These are phyloP conservation scores for Ogataea zsoltii DNA, from an alignment of 805 yeast species.

Conservation along the genomic window DNA sequence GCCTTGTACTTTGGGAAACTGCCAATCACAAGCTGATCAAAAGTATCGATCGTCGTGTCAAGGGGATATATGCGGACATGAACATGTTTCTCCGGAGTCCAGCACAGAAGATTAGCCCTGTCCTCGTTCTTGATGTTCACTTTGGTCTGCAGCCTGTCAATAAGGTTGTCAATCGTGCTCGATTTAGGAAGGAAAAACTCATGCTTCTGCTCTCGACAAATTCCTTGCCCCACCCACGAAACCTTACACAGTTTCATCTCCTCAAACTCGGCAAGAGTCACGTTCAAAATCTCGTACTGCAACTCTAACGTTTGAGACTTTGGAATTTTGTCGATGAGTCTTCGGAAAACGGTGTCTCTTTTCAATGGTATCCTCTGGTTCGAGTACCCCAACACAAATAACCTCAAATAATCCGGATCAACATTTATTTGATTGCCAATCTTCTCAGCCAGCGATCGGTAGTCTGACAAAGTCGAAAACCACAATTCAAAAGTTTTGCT, in stretches of 20 bases:
- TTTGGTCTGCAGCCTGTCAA: conserved; percentile 57
- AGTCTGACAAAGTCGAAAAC: conserved; percentile 63
- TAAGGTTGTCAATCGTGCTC: conserved; percentile 54
- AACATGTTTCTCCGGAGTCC: conserved; percentile 48
- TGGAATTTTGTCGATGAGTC: conserved; percentile 44
- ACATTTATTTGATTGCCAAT: conserved; percentile 56
- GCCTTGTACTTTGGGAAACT: conserved; percentile 39
- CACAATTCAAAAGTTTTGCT: conserved; percentile 53
- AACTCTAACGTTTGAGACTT: conserved; percentile 47
- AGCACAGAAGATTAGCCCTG: conserved; percentile 49
- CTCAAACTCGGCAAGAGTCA: conserved; percentile 77
- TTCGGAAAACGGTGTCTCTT: conserved; percentile 37
- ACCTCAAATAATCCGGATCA: conserved; percentile 61
- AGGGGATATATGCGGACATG: conserved; percentile 33
- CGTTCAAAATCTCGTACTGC: conserved; percentile 75
- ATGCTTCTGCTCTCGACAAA: conserved; percentile 65
- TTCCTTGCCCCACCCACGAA: conserved; percentile 71
- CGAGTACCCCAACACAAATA: conserved; percentile 59
- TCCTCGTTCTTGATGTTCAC: conserved; percentile 51
- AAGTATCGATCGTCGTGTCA: conserved; percentile 39
- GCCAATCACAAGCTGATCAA: conserved; percentile 50
- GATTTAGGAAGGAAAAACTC: conserved; percentile 70
- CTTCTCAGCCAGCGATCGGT: conserved; percentile 58
- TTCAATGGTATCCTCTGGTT: conserved; percentile 54
- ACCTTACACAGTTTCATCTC: conserved; percentile 65